Base-by-base conservation (phyloP, 805 yeast species). In the Yarrowia osloensis region DNA sequence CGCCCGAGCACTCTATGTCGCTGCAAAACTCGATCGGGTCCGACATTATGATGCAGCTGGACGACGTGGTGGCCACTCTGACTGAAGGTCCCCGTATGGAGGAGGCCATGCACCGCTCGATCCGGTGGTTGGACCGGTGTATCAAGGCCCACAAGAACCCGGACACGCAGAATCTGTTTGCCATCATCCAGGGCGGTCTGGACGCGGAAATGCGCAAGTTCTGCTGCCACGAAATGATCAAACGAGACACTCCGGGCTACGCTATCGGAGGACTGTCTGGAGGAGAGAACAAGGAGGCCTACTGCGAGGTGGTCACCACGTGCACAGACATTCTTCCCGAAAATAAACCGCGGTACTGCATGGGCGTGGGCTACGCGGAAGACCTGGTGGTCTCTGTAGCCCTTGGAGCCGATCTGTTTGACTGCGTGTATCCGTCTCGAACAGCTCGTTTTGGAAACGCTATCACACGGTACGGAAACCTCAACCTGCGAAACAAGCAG, bases 311-410 rank as follows among this genome's bases (percentile, higher is more conserved):
- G 55, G 83, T 80, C 2, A 62, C 71, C 11, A 71, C 73, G 2
- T 81, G 83, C 68, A 81, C 83, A 0, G 80, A 77, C 40, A 69
- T 78, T 15, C 73, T 80, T 8, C 83, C 83, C 12, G 74, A 75
- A 42, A 68, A 73, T 67, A 80, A 80, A 70, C 83, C 83, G 0
- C 74, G 81, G 21, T 80, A 80, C 69, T 79, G 81, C 70, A 80
- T 80, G 83, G 83, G 83, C 17, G 81, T 80, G 5, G 83, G 83
- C 19, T 81, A 81, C 66, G 83, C 83, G 8, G 83, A 80, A 68
- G 83, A 80, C 68, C 71, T 80, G 69, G 80, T 80, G 5, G 83
- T 80, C 8, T 76, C 80, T 0, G 83, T 80, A 6, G 83, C 83
- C 1, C 74, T 80, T 44, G 83, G 83, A 0, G 83, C 82, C 1